phyloP scores from a whole-genome alignment of 2,329 filamentous ascomycete species.

The Hirsutella rhossiliensis region DNA sequence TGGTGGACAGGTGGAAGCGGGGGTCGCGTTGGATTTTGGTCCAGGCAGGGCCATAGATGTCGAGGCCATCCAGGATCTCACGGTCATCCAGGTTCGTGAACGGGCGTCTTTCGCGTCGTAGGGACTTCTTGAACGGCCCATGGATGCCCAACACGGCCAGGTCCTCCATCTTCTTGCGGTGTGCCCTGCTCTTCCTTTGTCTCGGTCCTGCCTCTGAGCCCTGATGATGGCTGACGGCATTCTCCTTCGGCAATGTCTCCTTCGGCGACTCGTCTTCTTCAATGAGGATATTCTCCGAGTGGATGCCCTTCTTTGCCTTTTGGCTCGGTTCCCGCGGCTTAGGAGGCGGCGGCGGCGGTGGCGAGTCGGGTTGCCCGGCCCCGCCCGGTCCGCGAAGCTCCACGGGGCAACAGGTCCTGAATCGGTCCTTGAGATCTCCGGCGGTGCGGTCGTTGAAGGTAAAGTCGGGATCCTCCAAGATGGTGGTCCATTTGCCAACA shows the following conservation, averaged over 20 bases:
- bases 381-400: constrained; percentile 38
- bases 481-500: constrained; percentile 53
- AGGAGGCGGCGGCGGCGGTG: constrained; percentile 8
- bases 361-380: constrained; percentile 10
- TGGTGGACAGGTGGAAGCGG: constrained; percentile 41
- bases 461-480: constrained; percentile 48
- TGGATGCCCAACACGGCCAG: constrained; percentile 46
- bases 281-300: constrained; percentile 45
- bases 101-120: constrained; percentile 44
- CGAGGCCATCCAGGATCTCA: constrained; percentile 48
- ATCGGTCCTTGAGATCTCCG: constrained; percentile 53
- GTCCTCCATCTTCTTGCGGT: constrained; percentile 44
- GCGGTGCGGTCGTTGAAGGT: constrained; percentile 48
- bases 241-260: constrained; percentile 5
- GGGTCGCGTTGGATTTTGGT: constrained; percentile 52
- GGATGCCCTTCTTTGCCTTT: constrained; percentile 34
- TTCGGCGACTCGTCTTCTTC: constrained; percentile 24
- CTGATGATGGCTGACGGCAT: constrained; percentile 8
- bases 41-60: constrained; percentile 51
- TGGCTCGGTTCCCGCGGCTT: constrained; percentile 15
- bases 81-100: constrained; percentile 52
- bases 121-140: constrained; percentile 49
- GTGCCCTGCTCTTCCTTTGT: constrained; percentile 38
- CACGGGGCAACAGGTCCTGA: constrained; percentile 52
- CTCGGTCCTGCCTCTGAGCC: constrained; percentile 24